phyloP scores from a whole-genome alignment of 305 asterid species.

The Ilex paraguariensis region DNA sequence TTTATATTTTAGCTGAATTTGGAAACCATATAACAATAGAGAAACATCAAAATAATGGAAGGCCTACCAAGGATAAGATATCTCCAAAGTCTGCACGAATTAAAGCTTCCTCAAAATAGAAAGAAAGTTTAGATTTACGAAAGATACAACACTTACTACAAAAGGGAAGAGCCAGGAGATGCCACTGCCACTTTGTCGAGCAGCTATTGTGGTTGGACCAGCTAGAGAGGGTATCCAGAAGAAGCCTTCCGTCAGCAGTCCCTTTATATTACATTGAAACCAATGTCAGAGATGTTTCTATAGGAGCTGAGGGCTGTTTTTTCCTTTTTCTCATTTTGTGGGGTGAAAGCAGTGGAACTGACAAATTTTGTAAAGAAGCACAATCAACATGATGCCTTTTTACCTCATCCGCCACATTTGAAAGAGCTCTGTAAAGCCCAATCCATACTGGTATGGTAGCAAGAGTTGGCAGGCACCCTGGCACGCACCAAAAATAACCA shows the following conservation, averaged over 20 bases:
- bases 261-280: conserved; percentile 39
- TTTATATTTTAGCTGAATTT: no score
- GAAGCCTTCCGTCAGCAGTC: conserved; percentile 93
- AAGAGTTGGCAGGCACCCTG: conserved; percentile 98
- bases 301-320: not conserved
- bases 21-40: no score
- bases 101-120: conserved; percentile 4
- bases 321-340: no score
- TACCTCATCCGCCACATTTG: conserved; percentile 98
- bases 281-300: not conserved
- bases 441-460: conserved; percentile 99
- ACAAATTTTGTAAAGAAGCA: not conserved
- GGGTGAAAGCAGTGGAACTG: not conserved
- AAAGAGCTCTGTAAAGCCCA: conserved; percentile 97
- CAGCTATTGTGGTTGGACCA: conserved; percentile 92
- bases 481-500: conserved; percentile 12
- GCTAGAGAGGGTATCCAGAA: conserved; percentile 98
- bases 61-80: not conserved
- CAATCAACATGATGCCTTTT: conserved; percentile 4
- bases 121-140: conserved; percentile 8
- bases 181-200: conserved; percentile 90
- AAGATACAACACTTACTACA: conserved; percentile 48
- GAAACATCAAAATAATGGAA: not conserved
- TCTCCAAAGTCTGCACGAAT: not conserved
- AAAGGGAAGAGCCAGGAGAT: conserved; percentile 97